Conservation (phyloP, 1,139 yeast genomes). For the Ogataea hybrid region DNA sequence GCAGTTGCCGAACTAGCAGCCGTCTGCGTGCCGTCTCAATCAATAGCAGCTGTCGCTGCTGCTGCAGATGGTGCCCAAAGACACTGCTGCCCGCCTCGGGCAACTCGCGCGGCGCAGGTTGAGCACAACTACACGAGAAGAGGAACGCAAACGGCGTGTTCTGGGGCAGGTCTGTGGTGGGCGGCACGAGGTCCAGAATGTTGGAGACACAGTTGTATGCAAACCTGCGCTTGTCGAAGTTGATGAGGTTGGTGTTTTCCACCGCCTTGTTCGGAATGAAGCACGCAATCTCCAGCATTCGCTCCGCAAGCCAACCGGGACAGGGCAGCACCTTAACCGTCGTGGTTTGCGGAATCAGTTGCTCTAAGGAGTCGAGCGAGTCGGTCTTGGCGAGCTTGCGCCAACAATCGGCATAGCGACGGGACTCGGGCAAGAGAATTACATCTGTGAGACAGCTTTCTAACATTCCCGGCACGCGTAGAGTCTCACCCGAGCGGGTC, state of each 20-base stretch:
- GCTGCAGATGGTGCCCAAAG: slow-evolving; percentile 43
- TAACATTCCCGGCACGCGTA: slow-evolving; percentile 78
- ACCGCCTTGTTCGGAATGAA: slow-evolving; percentile 66
- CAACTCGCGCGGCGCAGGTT: slow-evolving; percentile 37
- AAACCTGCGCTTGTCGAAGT: slow-evolving; percentile 68
- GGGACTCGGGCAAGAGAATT: slow-evolving; percentile 75
- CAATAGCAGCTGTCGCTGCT: slow-evolving; percentile 49
- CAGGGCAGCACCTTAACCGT: slow-evolving; percentile 62
- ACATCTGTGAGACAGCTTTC: slow-evolving; percentile 81
- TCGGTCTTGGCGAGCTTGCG: slow-evolving; percentile 40
- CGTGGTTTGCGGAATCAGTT: slow-evolving; percentile 19
- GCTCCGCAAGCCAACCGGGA: slow-evolving; percentile 72
- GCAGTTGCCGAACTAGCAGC: slow-evolving; percentile 8
- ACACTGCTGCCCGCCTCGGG: slow-evolving; percentile 25
- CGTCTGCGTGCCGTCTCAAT: slow-evolving; percentile 40
- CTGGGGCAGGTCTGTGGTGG: slow-evolving; percentile 6
- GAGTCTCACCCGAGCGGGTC: slow-evolving; percentile 53
- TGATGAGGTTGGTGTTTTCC: slow-evolving; percentile 54
- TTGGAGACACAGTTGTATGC: slow-evolving; percentile 55
- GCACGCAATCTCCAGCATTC: slow-evolving; percentile 62
- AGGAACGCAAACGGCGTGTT: slow-evolving; percentile 30
- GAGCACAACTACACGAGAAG: slow-evolving; percentile 23
- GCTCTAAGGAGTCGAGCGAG: slow-evolving; percentile 11
- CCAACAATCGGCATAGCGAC: slow-evolving; percentile 70
- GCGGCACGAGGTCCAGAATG: slow-evolving; percentile 40